phyloP scores from a whole-genome alignment of 176 grass and related monocot species.

The Puccinellia tenuiflora region DNA sequence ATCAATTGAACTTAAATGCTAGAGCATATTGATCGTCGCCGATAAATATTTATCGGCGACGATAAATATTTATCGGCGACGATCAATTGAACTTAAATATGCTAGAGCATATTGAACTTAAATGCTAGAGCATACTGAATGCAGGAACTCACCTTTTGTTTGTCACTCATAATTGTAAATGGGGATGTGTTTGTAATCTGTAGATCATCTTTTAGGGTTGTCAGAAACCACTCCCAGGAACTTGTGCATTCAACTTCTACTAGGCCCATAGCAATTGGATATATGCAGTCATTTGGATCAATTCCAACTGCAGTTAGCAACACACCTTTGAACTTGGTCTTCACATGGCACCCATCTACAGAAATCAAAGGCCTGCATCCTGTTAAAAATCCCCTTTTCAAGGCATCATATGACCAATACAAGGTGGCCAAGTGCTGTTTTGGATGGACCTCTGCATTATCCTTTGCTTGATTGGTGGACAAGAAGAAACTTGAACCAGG shows the following conservation, averaged over 20 bases:
- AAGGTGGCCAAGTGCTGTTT: neutral
- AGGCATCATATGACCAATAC: neutral
- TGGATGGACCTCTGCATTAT: neutral
- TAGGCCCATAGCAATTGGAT: neutral
- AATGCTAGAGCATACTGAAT: too few species aligned
- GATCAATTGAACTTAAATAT: too few species aligned
- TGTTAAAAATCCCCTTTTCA: neutral
- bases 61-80: too few species aligned
- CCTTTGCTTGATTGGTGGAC: neutral
- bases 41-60: too few species aligned
- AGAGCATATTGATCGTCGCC: too few species aligned
- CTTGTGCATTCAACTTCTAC: neutral
- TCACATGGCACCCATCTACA: too few species aligned
- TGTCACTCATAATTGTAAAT: too few species aligned
- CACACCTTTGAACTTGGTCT: neutral
- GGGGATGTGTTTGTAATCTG: too few species aligned
- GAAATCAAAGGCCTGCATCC: neutral
- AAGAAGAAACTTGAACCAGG: neutral
- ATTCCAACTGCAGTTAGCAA: neutral
- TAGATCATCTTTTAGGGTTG: too few species aligned
- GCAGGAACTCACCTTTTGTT: too few species aligned
- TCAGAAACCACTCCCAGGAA: neutral
- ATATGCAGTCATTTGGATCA: neutral
- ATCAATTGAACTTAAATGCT: too few species aligned
- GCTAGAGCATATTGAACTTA: too few species aligned